These are phyloP conservation scores for Odonthalia washingtoniensis DNA, from an alignment of 31 red algal species.

Conservation along the genomic window DNA sequence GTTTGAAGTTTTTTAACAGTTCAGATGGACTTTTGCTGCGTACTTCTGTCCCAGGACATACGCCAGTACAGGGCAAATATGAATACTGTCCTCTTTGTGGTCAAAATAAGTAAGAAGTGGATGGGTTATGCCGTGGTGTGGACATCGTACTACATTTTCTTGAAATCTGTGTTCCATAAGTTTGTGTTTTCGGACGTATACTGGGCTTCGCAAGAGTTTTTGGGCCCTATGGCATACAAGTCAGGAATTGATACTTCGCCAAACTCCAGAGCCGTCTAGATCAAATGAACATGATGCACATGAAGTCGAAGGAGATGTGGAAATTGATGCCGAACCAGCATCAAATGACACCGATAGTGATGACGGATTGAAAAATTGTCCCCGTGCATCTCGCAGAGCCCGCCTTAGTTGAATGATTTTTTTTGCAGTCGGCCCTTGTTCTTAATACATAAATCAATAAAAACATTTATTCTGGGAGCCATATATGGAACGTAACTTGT, in stretches of 20 bases:
- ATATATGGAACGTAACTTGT: too few species aligned
- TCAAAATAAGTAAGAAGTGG: not conserved
- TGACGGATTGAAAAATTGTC: too few species aligned
- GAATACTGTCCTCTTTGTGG: slow-evolving; percentile 35
- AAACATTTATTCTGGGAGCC: too few species aligned
- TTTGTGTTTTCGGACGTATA: not conserved
- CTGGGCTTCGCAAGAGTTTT: not conserved
- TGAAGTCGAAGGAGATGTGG: too few species aligned
- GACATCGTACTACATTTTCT: not conserved
- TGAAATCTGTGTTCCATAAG: not conserved
- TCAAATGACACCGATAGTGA: too few species aligned
- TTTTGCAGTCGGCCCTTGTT: too few species aligned
- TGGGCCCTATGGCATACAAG: not conserved
- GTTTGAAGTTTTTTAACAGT: slow-evolving; percentile 18
- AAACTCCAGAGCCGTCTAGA: not conserved
- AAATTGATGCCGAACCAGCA: too few species aligned
- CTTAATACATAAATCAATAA: too few species aligned
- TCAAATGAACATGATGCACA: too few species aligned
- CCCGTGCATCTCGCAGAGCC: too few species aligned
- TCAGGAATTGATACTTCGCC: not conserved
- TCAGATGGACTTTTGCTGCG: not conserved
- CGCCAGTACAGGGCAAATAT: not conserved
- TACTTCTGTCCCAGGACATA: slow-evolving; percentile 12
- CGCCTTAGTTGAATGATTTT: too few species aligned
- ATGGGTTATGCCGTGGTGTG: not conserved